Percentiles rank a stretch among this genome's conserved stretches.
These are phyloP conservation scores for Picochlorum sp. DNA, from an alignment of 139 green algal species.

Conservation along the genomic window DNA sequence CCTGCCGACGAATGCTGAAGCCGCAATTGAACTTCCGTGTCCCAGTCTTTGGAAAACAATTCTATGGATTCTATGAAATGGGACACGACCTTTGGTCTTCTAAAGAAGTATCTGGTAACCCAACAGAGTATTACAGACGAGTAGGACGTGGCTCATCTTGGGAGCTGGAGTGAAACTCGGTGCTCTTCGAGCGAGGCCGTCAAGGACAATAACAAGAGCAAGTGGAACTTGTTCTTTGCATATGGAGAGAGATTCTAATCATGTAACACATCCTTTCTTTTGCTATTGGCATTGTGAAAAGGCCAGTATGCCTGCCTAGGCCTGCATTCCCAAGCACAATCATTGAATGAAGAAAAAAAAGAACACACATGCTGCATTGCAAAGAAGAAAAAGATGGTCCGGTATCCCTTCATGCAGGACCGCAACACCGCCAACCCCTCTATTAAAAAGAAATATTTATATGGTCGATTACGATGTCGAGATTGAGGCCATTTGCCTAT, in stretches of 20 bases:
- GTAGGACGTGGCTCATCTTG: conserved; percentile 64
- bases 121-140: conserved; percentile 86
- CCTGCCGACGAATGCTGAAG: conserved; percentile 65
- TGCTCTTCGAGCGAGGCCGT: conserved; percentile 73
- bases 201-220: conserved; percentile 74
- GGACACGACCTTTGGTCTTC: conserved; percentile 76
- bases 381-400: too few species aligned
- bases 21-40: conserved; percentile 74
- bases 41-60: conserved; percentile 56
- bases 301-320: too few species aligned
- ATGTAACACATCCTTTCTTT: background rate
- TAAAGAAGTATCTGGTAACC: conserved; percentile 65
- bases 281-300: too few species aligned
- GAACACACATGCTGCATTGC: too few species aligned
- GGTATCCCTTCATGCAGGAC: too few species aligned
- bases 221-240: conserved; percentile 59
- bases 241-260: conserved; percentile 90
- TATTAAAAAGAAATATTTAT: too few species aligned
- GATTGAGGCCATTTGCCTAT: too few species aligned
- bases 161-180: conserved; percentile 79
- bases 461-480: too few species aligned
- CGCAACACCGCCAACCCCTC: too few species aligned
- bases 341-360: too few species aligned
- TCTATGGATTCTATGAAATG: conserved; percentile 82
- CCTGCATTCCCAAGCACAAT: too few species aligned